These are phyloP conservation scores for Nakaseomyces kungkrabaensis DNA, from an alignment of 1,139 yeast species.

Conservation along the genomic window DNA sequence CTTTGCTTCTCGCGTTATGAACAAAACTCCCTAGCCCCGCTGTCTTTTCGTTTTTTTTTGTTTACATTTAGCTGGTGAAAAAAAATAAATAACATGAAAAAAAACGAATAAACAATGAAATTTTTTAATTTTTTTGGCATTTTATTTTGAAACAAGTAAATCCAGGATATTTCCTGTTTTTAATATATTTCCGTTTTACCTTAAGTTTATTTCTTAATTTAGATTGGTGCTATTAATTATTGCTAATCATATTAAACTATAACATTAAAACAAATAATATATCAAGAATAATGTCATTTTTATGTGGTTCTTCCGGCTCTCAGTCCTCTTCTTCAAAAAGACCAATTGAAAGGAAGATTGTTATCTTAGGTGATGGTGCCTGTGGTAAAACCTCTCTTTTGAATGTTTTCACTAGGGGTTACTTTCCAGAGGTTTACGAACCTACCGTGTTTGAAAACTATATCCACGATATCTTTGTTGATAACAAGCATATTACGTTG, in stretches of 20 bases:
- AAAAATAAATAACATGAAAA: not conserved
- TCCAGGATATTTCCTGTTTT: not conserved
- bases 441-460: slow-evolving; percentile 97
- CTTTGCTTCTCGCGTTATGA: no score
- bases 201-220: no score
- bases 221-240: no score
- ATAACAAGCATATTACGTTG: slow-evolving; percentile 83
- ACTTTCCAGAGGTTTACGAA: slow-evolving; percentile 96
- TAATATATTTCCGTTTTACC: not conserved
- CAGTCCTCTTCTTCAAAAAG: slow-evolving; percentile 19
- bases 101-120: not conserved
- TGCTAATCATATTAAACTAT: no score
- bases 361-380: slow-evolving; percentile 96
- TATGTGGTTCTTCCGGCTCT: slow-evolving; percentile 24
- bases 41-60: not conserved
- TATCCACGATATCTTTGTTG: slow-evolving; percentile 93
- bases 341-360: slow-evolving; percentile 77
- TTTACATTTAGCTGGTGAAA: not conserved
- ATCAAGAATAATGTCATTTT: slow-evolving; percentile 12
- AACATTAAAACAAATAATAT: not conserved
- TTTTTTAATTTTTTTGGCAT: not conserved
- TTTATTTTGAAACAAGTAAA: not conserved
- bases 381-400: slow-evolving; percentile 85
- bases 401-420: slow-evolving; percentile 93
- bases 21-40: no score